Percentiles rank a stretch among this genome's conserved stretches.
Conservation (phyloP, 352 stramenopile species). For the Phytophthora pini region DNA sequence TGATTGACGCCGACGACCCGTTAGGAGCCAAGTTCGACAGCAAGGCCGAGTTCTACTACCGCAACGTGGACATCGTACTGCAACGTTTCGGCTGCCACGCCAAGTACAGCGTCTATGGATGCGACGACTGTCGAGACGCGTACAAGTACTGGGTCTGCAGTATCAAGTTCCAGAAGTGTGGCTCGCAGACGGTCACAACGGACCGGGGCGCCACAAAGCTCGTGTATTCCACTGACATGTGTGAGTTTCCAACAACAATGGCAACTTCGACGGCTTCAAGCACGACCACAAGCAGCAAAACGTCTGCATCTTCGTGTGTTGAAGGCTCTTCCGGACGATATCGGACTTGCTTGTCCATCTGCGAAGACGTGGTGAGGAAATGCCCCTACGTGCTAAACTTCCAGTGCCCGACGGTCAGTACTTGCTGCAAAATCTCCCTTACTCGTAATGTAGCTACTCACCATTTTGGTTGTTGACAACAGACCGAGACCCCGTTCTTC, state of each 20-base stretch:
- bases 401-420: conserved; percentile 69
- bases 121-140: conserved; percentile 84
- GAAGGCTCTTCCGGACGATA: conserved; percentile 53
- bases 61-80: conserved; percentile 83
- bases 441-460: neutral
- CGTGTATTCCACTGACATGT: conserved; percentile 33
- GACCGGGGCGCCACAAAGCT: conserved; percentile 20
- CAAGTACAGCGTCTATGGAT: conserved; percentile 84
- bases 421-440: conserved; percentile 1
- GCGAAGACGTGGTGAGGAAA: conserved; percentile 86
- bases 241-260: conserved; percentile 29
- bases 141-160: conserved; percentile 92
- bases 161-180: conserved; percentile 85
- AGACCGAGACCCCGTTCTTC: conserved; percentile 82
- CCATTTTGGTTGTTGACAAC: neutral
- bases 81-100: conserved; percentile 83
- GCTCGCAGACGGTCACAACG: conserved; percentile 27
- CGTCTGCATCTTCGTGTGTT: conserved; percentile 31
- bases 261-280: conserved; percentile 11
- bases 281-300: conserved; percentile 15
- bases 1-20: conserved; percentile 64
- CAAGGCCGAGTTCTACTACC: conserved; percentile 78
- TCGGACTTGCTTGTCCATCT: conserved; percentile 82
- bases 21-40: conserved; percentile 59
- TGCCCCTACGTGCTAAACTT: conserved; percentile 89